Percentiles rank a stretch among this genome's conserved stretches.
Evolutionary conservation across 2,329 filamentous ascomycete species (phyloP).

Genomic region (Leptographium procerum): DNA sequence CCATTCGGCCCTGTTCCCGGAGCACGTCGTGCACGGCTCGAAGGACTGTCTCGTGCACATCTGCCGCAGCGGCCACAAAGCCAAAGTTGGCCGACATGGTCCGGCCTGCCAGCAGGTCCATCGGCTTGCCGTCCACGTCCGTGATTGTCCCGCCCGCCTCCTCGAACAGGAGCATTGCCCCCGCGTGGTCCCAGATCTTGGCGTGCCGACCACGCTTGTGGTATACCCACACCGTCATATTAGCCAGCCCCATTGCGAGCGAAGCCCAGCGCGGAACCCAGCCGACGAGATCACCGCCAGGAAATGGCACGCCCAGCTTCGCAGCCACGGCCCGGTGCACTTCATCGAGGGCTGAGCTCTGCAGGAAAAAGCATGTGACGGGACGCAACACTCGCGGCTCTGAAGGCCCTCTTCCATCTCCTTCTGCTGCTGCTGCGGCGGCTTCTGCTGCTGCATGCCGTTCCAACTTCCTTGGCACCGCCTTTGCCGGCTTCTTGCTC

Average conservation of each 20-base stretch:
- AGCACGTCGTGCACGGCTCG: constrained; percentile 12
- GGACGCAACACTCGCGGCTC: constrained; percentile 22
- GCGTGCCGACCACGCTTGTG: constrained; percentile 32
- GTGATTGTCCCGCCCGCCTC: constrained; percentile 45
- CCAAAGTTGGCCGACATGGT: constrained; percentile 40
- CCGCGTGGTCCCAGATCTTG: constrained; percentile 50
- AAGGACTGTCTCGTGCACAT: constrained; percentile 32
- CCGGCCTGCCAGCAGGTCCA: constrained; percentile 38
- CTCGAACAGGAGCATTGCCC: constrained; percentile 46
- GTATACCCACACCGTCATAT: constrained; percentile 47
- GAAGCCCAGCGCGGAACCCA: constrained; percentile 47
- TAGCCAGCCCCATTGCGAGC: constrained; percentile 39
- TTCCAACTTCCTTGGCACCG: constrained; percentile 19
- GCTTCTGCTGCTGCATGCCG: constrained; percentile 16
- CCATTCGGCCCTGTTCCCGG: constrained; percentile 7
- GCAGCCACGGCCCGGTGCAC: constrained; percentile 33
- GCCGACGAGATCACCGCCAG: constrained; percentile 40
- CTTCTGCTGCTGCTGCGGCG: too few relatives aligned
- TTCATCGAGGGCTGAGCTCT: constrained; percentile 35
- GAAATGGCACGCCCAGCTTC: constrained; percentile 29
- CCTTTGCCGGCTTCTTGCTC: neutral
- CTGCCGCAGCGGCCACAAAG: constrained; percentile 40
- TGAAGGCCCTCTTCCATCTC: too few relatives aligned
- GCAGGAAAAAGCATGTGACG: constrained; percentile 35
- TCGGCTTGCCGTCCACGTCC: constrained; percentile 38